Evolutionary conservation across 179 eudicot species (phyloP), one percentile per base, ranked within the genome.

Genomic region (Spinacia oleracea): DNA sequence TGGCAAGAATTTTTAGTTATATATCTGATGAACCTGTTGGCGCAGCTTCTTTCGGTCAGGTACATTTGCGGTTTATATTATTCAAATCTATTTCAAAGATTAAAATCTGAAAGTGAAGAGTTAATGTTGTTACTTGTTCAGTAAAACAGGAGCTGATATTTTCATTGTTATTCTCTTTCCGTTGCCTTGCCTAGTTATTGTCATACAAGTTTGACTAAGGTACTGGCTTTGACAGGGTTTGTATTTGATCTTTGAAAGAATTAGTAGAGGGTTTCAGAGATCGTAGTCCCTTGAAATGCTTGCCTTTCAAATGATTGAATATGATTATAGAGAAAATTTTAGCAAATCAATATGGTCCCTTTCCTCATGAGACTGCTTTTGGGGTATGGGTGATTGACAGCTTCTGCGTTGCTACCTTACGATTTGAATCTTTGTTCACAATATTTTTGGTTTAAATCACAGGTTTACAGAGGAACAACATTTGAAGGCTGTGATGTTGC

Each of bases 1-100:
- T 83, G 77, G 87, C 86, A 68, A 83, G 82, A 72, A 42, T 76
- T 78, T 96, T 94, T 76, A 88, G 91, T 77, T 84, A 86, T 79
- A 84, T 96, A 83, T 93, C 98, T 77, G 91, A 87, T 82, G 99
- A 96, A 82, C 92, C 99, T 74, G 90, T 92, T 21, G 98, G 97
- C 77, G 98, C 99, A 80, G 99, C 98, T 78, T 96, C 98, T 48
- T 96, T 96, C 83, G 99, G 99, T 65, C 99, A 94, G 98, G 99
- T 96, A 84, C 15, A 60, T 34, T 45, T 71, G 46, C 71, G 43
- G 50, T 45, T 50, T 64, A 20, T 9, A 71, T 15, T 43, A 51
- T 79, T 42, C 23, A 48, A 76, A 23, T 20, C 51, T 77, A 48
- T 15, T 63, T 43, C 62, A 15, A 50, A 75, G 59, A 23, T 58